These are phyloP conservation scores for Candida glucosophila DNA, from an alignment of 1,139 yeast genomes.

Conservation along the genomic window DNA sequence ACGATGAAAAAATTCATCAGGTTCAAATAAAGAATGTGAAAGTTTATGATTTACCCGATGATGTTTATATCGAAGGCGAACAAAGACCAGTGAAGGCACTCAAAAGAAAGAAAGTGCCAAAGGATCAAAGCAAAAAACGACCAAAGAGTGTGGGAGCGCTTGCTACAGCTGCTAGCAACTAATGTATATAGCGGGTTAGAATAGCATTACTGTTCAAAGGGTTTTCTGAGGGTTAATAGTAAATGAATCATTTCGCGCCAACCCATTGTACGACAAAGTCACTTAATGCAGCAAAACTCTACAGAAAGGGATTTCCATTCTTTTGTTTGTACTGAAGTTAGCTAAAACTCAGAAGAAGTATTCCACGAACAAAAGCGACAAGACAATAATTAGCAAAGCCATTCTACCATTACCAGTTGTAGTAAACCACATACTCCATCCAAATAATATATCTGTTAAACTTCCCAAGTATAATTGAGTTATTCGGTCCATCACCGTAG, in stretches of 20 bases:
- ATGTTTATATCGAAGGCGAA: conserved; percentile 78
- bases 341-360: no score
- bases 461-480: conserved; percentile 21
- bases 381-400: conserved; percentile 6
- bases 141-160: conserved; percentile 13
- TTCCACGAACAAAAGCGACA: no score
- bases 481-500: conserved; percentile 29
- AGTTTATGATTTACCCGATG: conserved; percentile 72
- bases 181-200: no score
- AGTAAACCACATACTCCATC: conserved; percentile 29
- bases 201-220: no score
- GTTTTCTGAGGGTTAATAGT: no score
- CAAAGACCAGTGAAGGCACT: conserved; percentile 50
- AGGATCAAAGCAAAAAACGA: conserved; percentile 8
- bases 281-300: no score
- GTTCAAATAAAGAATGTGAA: conserved; percentile 71
- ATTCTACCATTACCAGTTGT: conserved; percentile 35
- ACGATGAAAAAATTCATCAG: conserved; percentile 51
- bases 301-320: no score
- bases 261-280: no score
- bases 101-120: conserved; percentile 22
- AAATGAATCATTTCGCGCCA: no score
- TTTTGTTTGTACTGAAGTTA: no score
- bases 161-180: no score
- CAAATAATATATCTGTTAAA: conserved; percentile 26